Evolutionary conservation across 495 filamentous ascomycete species (phyloP), one percentile per base, ranked within the genome.

Genomic region (Xylaria bambusicola): DNA sequence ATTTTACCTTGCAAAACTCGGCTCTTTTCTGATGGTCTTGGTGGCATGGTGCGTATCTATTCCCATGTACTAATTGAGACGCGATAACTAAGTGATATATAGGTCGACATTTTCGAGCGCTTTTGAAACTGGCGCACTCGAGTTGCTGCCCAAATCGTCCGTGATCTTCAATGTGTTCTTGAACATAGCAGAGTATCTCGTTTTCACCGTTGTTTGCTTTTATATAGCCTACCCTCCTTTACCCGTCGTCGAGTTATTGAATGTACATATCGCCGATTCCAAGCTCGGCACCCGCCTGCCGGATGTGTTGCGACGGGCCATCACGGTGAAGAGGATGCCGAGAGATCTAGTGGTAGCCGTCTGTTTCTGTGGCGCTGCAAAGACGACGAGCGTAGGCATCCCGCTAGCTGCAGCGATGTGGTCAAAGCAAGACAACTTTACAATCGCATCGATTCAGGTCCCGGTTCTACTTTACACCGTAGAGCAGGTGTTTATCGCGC

Each of bases 321-420:
- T 72, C n/a, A 66, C 59, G 1, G 33, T 82, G 35, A 71, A 64
- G 53, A 71, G 64, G 40, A 74, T 83, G 62, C 62, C 77, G 0
- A 70, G 74, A 2, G 75, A 79, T 48, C 77, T 82, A 50, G 76
- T 81, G 0, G 76, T 83, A 56, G 80, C 80, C 6, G 75, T 82
- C 1, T 84, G 82, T 59, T 83, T 83, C 66, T 84, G 82, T 56
- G 81, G 77, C 1, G 80, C 82, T 0, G 80, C 82, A 21, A 84
- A 84, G 65, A 84, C 80, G 45, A 83, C 80, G 9, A 78, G 77
- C 10, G 65, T 83, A 2, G 82, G 80, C 1, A 81, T 84, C 15
- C 80, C 80, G 0, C 54, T 84, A 35, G 61, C 81, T 29, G 78
- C 80, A 60, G 75, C 80, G 8, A 82, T 84, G 80, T 84, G 80